These are phyloP conservation scores for Fusarium brevicatenulatum DNA, from an alignment of 2,329 filamentous ascomycete genomes.

Conservation along the genomic window DNA sequence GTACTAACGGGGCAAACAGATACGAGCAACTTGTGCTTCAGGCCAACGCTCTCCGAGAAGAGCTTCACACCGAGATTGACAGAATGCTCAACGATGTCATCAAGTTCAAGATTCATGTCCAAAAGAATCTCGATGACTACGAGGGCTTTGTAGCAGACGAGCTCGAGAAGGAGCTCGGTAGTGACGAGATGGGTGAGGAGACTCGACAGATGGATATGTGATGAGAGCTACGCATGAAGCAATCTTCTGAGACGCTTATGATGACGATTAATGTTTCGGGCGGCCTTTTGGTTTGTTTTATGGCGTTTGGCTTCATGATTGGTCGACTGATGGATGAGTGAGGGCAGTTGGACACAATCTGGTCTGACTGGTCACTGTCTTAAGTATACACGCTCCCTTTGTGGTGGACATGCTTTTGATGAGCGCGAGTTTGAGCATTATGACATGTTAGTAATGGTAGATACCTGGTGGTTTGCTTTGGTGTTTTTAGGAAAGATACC, in stretches of 20 bases:
- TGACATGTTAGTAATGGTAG: slow-evolving; percentile 20
- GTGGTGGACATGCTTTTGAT: slow-evolving; percentile 16
- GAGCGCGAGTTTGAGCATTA: slow-evolving; percentile 18
- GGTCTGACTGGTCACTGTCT: slow-evolving; percentile 27
- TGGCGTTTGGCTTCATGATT: slow-evolving; percentile 31
- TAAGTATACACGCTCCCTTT: slow-evolving; percentile 10
- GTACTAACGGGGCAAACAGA: slow-evolving; percentile 54
- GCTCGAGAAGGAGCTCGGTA: slow-evolving; percentile 84
- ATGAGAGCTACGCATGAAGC: slow-evolving; percentile 27
- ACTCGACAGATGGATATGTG: slow-evolving; percentile 59
- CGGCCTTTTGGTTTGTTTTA: slow-evolving; percentile 33
- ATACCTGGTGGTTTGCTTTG: slow-evolving; percentile 33
- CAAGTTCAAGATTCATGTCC: slow-evolving; percentile 97
- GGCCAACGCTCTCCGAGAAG: slow-evolving; percentile 87
- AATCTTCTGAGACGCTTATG: slow-evolving; percentile 38
- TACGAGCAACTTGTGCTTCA: slow-evolving; percentile 92
- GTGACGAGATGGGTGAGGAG: slow-evolving; percentile 67
- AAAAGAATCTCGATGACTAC: slow-evolving; percentile 92
- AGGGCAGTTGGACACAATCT: slow-evolving; percentile 17
- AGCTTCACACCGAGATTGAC: slow-evolving; percentile 97
- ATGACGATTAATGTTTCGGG: slow-evolving; percentile 34
- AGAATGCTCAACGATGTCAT: slow-evolving; percentile 96
- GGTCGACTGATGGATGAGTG: slow-evolving; percentile 3
- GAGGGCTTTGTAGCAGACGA: slow-evolving; percentile 94
- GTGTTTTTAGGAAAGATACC: slow-evolving; percentile 36